Percentiles rank a stretch among this genome's conserved stretches.
Conservation (phyloP, 78 protist species). For the Tieghemostelium lacteum region DNA sequence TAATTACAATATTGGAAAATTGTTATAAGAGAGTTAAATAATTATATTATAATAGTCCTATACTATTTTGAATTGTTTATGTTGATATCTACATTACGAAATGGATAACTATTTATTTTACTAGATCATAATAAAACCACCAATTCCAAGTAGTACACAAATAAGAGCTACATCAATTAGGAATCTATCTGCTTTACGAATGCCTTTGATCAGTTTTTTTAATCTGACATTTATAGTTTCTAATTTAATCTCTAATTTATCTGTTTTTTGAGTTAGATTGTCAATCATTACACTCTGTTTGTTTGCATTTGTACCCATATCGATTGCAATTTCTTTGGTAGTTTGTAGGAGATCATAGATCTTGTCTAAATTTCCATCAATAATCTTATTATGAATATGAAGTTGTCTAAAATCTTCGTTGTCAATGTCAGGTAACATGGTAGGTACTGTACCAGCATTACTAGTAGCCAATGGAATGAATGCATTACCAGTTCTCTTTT, state of each 20-base stretch:
- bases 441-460: background rate
- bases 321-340: constrained; percentile 35
- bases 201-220: constrained; percentile 46
- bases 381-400: constrained; percentile 27
- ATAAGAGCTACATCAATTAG: constrained; percentile 58
- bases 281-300: constrained; percentile 47
- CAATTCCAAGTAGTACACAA: constrained; percentile 56
- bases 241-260: constrained; percentile 42
- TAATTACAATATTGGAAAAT: no score
- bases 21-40: no score
- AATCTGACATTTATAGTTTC: constrained; percentile 53
- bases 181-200: constrained; percentile 71
- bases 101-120: no score
- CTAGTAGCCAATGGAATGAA: constrained; percentile 40
- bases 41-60: no score
- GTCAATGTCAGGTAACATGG: constrained; percentile 63
- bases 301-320: constrained; percentile 49
- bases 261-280: constrained; percentile 32
- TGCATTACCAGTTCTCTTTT: constrained; percentile 49
- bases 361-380: constrained; percentile 27
- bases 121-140: constrained; percentile 57
- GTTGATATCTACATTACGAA: no score
- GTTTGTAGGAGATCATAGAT: background rate
- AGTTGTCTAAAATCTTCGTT: constrained; percentile 66
- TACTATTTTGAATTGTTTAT: no score